Base-by-base conservation (phyloP, 495 filamentous ascomycete genomes). In the Cercophora samala region DNA sequence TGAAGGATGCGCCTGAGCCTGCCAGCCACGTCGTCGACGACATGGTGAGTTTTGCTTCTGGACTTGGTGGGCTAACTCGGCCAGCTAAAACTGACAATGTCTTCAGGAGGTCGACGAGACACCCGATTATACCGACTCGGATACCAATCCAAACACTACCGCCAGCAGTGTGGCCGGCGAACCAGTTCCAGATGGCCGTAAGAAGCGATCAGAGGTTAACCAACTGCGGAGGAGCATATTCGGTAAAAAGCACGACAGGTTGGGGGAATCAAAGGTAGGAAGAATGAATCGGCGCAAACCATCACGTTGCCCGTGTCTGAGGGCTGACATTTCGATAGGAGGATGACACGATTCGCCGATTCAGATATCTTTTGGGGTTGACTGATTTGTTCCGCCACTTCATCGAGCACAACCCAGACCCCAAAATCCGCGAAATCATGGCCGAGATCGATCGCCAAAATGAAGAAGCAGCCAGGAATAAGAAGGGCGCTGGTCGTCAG, bases 301-400 rank as follows among this genome's bases (percentile, higher is more conserved):
- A 15, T 23, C 63, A 8, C 22, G 21, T 19, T 29, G 29, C 42
- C 17, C 25, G 32, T 29, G 53, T 56, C 6, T 60, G 19, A 29
- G 25, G 22, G 25, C 66, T 74, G n/a, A 74, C 60, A 18, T 9
- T 55, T 21, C 5, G n/a, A 64, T 60, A 96, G 92, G 94, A 97
- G 79, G 92, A 97, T 81, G 96, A 99, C 72, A 93, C 93, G 0
- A 92, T 97, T 74, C 88, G 95, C 70, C 85, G 96, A 75, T 99
- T 98, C 75, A 91, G 93, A 60, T 98, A 99, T 74, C 88, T 99
- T 1, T 86, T 99, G 6, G 96, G 96, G 25, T 82, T 98, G 60
- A 99, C 96, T 58, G 96, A 99, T 74, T 86, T 99, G 22, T 99
- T 99, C 82, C 91, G 96, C 67, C 96, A 99, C 78, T 99, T 99